Evolutionary conservation across 768 basidiomycete genomes (phyloP).

Genomic region (Imleria badia): DNA sequence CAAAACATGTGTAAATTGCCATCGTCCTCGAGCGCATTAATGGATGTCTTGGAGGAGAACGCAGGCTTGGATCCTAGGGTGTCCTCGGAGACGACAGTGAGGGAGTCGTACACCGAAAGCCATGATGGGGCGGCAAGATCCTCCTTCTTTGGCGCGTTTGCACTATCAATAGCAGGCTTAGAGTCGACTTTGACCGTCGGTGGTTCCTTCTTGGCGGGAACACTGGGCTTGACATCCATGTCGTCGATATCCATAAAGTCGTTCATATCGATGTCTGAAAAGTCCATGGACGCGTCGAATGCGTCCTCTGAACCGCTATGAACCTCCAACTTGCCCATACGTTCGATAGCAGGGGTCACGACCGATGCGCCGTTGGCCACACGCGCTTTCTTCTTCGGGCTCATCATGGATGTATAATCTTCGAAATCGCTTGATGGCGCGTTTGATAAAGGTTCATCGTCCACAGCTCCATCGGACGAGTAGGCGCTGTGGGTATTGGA

Average conservation of each 20-base stretch:
- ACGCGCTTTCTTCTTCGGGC: slow-evolving; percentile 67
- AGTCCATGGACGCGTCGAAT: slow-evolving; percentile 48
- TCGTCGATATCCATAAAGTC: slow-evolving; percentile 60
- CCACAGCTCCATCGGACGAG: slow-evolving; percentile 37
- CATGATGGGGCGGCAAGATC: slow-evolving; percentile 54
- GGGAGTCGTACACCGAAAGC: slow-evolving; percentile 74
- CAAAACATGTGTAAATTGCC: slow-evolving; percentile 91
- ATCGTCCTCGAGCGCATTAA: slow-evolving; percentile 75
- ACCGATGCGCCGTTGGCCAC: slow-evolving; percentile 40
- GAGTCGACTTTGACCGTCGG: slow-evolving; percentile 4
- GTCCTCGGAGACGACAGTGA: slow-evolving; percentile 61
- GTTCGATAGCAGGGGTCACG: slow-evolving; percentile 56
- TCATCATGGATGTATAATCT: slow-evolving; percentile 48
- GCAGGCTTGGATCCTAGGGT: slow-evolving; percentile 46
- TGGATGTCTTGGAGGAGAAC: slow-evolving; percentile 38
- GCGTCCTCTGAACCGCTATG: slow-evolving; percentile 49
- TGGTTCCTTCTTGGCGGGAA: slow-evolving; percentile 26
- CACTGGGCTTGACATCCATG: slow-evolving; percentile 43
- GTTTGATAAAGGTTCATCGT: slow-evolving; percentile 25
- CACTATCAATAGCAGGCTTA: slow-evolving; percentile 9
- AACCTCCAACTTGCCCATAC: slow-evolving; percentile 59
- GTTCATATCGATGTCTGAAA: slow-evolving; percentile 60
- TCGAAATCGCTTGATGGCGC: slow-evolving; percentile 51
- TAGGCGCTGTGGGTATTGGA: slow-evolving; percentile 32
- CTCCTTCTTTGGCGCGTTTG: slow-evolving; percentile 41